These are phyloP conservation scores for Monosporascus sp. DNA, from an alignment of 2,329 filamentous ascomycete species.

Conservation along the genomic window DNA sequence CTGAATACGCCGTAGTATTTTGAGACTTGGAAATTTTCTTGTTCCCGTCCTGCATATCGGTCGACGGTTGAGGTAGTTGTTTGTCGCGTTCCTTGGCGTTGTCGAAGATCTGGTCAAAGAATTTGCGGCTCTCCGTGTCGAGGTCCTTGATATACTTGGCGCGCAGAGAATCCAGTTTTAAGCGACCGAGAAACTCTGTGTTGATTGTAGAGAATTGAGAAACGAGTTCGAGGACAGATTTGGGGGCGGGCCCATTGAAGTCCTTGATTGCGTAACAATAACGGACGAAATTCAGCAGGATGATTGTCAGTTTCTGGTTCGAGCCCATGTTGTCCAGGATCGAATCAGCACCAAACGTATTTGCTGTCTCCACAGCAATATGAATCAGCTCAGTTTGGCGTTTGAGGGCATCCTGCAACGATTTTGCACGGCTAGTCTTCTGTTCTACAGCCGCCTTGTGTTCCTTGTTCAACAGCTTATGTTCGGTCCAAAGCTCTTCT, in stretches of 20 bases:
- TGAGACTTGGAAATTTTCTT: conserved; percentile 12
- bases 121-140: conserved; percentile 48
- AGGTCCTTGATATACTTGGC: conserved; percentile 61
- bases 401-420: conserved; percentile 36
- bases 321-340: conserved; percentile 54
- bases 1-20: conserved; percentile 6
- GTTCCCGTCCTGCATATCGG: conserved; percentile 9
- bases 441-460: conserved; percentile 20
- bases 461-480: conserved; percentile 42
- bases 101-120: conserved; percentile 33
- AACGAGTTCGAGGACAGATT: conserved; percentile 55
- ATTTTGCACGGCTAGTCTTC: conserved; percentile 22
- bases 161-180: conserved; percentile 61
- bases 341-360: conserved; percentile 48
- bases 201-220: conserved; percentile 57
- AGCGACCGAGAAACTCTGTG: conserved; percentile 53
- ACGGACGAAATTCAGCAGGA: conserved; percentile 49
- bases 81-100: conserved; percentile 15
- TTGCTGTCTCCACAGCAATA: conserved; percentile 47
- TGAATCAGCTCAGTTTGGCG: conserved; percentile 44
- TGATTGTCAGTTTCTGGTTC: conserved; percentile 51
- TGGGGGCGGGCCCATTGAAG: conserved; percentile 48
- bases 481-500: conserved; percentile 41
- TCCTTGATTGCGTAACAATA: conserved; percentile 49
- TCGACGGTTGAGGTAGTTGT: background rate